These are phyloP conservation scores for Mycena galopus DNA, from an alignment of 768 basidiomycete species.

Conservation along the genomic window DNA sequence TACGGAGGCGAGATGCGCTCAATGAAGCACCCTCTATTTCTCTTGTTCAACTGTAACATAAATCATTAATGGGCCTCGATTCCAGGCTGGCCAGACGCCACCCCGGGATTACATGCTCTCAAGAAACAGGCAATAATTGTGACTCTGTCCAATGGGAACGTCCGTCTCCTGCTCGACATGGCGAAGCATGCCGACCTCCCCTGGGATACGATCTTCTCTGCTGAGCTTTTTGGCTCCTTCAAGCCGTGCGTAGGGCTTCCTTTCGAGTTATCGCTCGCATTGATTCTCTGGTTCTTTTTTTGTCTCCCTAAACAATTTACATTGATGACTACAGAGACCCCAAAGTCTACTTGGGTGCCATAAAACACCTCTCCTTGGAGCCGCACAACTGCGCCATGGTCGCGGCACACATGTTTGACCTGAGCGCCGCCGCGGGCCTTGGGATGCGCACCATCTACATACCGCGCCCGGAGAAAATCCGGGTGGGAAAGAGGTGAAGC, in stretches of 20 bases:
- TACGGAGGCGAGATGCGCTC: constrained; percentile 34
- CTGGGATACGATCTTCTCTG: constrained; percentile 74
- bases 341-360: constrained; percentile 63
- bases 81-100: constrained; percentile 71
- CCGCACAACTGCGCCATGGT: constrained; percentile 72
- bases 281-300: no score
- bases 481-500: constrained; percentile 47
- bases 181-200: constrained; percentile 73
- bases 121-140: constrained; percentile 65
- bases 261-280: no score
- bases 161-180: constrained; percentile 72
- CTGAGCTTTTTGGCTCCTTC: constrained; percentile 70
- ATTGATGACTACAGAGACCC: constrained; percentile 63
- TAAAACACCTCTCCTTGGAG: constrained; percentile 61
- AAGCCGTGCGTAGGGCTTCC: constrained; percentile 65
- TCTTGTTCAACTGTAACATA: background rate
- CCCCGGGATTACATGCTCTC: constrained; percentile 61
- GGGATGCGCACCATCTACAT: constrained; percentile 75
- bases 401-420: constrained; percentile 73
- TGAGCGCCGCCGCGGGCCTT: constrained; percentile 62
- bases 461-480: constrained; percentile 62
- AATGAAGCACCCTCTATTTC: background rate
- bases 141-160: constrained; percentile 74
- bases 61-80: background rate
- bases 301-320: no score